Conservation (phyloP, 164 flowering plant species). For the Aristolochia contorta region DNA sequence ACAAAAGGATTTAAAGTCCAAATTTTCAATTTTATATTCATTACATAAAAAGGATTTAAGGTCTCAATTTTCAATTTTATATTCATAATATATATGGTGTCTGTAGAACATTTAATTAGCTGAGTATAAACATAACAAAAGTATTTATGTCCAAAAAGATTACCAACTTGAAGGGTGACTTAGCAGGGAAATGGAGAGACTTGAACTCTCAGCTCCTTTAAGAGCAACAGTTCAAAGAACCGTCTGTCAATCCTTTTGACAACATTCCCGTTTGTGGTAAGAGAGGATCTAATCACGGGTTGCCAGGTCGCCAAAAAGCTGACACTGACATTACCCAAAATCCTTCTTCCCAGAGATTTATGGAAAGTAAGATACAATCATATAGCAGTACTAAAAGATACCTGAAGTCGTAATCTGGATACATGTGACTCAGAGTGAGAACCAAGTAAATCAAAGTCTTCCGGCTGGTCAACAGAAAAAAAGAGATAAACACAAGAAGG, state of each 20-base stretch:
- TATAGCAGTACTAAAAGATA: constrained; percentile 22
- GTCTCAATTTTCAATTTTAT: too few relatives aligned
- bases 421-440: constrained; percentile 81
- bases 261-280: constrained; percentile 67
- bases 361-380: background rate
- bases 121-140: background rate
- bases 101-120: background rate
- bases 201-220: constrained; percentile 98
- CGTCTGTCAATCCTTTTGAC: constrained; percentile 98
- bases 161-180: constrained; percentile 2
- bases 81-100: constrained; percentile 19
- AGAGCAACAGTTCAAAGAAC: constrained; percentile 90
- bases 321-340: constrained; percentile 97
- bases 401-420: constrained; percentile 99
- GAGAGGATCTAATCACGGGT: constrained; percentile 65
- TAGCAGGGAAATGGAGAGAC: constrained; percentile 97
- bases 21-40: too few relatives aligned
- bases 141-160: background rate
- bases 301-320: constrained; percentile 91
- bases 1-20: too few relatives aligned
- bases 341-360: constrained; percentile 32
- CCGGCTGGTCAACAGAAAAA: constrained; percentile 51
- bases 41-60: too few relatives aligned
- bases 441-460: constrained; percentile 82
- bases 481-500: constrained; percentile 2